A percentile compares a stretch with the other conserved stretches of the same genome.
phyloP scores from a whole-genome alignment of 73 alveolate species.

The Tetrahymena elliotti region DNA sequence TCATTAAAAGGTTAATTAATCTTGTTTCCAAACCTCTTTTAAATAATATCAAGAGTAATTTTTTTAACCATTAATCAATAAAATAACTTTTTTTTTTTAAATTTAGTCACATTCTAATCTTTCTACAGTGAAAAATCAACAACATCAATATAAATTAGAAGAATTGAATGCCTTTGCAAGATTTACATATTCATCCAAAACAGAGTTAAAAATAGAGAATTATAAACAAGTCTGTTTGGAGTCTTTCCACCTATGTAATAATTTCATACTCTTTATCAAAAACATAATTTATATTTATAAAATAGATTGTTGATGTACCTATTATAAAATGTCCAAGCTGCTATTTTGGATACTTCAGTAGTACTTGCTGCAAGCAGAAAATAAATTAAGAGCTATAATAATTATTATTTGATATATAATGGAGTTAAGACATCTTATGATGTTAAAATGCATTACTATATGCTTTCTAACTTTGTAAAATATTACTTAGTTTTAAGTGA shows the following conservation, averaged over 20 bases:
- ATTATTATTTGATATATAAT: background rate
- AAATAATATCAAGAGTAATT: background rate
- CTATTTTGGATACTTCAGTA: background rate
- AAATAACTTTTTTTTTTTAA: background rate
- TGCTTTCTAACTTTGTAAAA: background rate
- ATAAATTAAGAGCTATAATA: background rate
- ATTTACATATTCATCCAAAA: background rate
- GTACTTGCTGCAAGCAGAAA: background rate
- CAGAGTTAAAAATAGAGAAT: background rate
- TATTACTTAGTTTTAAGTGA: background rate
- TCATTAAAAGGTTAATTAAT: background rate
- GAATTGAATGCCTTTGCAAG: background rate
- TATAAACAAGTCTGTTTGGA: background rate
- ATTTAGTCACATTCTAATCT: background rate
- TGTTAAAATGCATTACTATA: background rate
- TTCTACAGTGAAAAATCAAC: background rate
- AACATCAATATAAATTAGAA: background rate
- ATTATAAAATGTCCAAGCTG: background rate
- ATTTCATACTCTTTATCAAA: background rate
- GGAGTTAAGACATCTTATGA: background rate
- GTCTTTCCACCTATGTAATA: background rate
- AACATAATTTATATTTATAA: background rate
- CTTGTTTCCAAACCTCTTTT: background rate
- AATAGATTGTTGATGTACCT: background rate
- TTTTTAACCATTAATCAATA: background rate